Base-by-base conservation (phyloP, 202 grass and related monocot genomes). In the Zizania palustris region DNA sequence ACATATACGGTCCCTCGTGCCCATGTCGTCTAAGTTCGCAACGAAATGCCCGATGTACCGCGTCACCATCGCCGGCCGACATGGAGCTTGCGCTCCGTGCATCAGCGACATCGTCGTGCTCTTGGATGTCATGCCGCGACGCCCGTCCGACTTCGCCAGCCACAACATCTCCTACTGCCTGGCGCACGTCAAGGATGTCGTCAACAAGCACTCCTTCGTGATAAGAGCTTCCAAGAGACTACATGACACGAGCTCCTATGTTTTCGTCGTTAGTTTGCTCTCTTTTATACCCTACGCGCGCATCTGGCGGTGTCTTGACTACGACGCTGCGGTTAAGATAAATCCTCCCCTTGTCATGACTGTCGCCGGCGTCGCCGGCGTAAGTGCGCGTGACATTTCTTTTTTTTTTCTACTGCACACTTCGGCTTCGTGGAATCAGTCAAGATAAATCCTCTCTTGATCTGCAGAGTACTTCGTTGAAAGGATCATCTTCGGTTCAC, bases 21-120 rank as follows among this genome's bases (percentile, higher is more conserved):
- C 38, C 33, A 35, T 5, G 3, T 1, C 3, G 3, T 1, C 18
- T 42, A 82, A 50, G 9, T 28, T 56, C 7, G 4, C 12, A 1
- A 67, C 43, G 0, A 45, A 1, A 1, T 1, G 19, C 39, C 14
- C 65, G 1, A 6, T 19, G 10, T 81, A 64, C 1, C 72, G 41
- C 11, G 11, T 49, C 49, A 59, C 68, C 46, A 15, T 83, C 51
- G 12, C 51, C 28, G 48, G 50, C 14, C 14, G 0, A 5, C 55
- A 12, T 16, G 51, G 45, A 11, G 18, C 22, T 21, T 6, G 44
- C 3, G 6, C 16, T 0, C 88, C 88, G 2, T 81, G 43, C 50
- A 53, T 44, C 15, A 61, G 85, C 2, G 88, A 97, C 68, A 79
- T 97, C 64, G 43, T 97, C 54, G 0, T 87, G 58, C 65, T 97